Evolutionary conservation across 805 yeast genomes (phyloP).

Genomic region (Metschnikowia cerradonensis): DNA sequence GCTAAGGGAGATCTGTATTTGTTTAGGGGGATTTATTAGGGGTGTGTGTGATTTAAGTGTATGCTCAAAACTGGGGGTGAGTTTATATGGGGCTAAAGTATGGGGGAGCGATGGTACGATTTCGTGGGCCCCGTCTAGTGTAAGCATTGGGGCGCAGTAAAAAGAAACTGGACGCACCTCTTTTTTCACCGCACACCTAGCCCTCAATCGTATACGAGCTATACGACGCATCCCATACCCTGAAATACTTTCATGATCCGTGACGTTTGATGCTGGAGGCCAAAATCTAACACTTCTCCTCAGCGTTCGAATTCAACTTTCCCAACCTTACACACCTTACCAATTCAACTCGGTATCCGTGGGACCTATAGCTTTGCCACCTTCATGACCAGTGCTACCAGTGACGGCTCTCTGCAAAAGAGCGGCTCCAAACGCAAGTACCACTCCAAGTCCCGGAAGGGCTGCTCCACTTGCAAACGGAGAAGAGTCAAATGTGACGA

Average conservation of each 20-base stretch:
- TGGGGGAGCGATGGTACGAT: no score
- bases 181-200: background rate
- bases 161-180: background rate
- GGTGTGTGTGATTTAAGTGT: no score
- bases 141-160: background rate
- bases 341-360: slow-evolving; percentile 5
- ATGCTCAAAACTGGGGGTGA: no score
- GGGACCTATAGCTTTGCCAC: background rate
- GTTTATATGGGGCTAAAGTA: no score
- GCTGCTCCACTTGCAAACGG: slow-evolving; percentile 85
- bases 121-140: background rate
- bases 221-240: slow-evolving; percentile 3
- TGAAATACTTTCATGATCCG: slow-evolving; percentile 1
- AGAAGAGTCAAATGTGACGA: slow-evolving; percentile 95
- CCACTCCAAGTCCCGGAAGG: slow-evolving; percentile 84
- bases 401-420: background rate
- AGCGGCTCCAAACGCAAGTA: slow-evolving; percentile 60
- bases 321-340: background rate
- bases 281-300: background rate
- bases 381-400: slow-evolving; percentile 1
- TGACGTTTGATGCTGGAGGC: background rate
- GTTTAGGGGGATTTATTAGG: no score
- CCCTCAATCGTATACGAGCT: slow-evolving; percentile 7
- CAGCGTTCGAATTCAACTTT: slow-evolving; percentile 3
- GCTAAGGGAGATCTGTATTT: no score